Evolutionary conservation across 495 filamentous ascomycete genomes (phyloP), one percentile per base, ranked within the genome.

Genomic region (Penicillium turbatum): DNA sequence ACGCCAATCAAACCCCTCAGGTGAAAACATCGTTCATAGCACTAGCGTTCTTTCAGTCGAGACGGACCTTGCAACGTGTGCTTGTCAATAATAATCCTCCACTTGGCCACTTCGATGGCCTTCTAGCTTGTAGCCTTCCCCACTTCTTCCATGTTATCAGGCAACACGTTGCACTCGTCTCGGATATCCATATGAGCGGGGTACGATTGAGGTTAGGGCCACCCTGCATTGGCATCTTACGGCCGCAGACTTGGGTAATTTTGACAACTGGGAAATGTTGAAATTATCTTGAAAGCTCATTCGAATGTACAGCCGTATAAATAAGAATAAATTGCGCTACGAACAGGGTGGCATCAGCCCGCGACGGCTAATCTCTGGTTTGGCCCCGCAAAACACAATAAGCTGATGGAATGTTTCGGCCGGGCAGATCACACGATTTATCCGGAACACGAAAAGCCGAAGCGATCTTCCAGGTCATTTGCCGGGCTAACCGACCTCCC

Each of bases 1-100:
- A 29, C 29, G 43, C 62, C 53, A 59, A 59, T 60, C 53, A 53
- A 6, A 26, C 8, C 35, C 39, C 35, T 35, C 45, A 26, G 3
- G 9, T 11, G 35, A 21, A 21, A 30, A 46, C 36, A 49, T 54
- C 54, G 48, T 52, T 50, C 37, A 47, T 48, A 29, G 24, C 44
- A 36, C 56, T 55, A 63, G 36, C 44, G 45, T 57, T 38, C 49
- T 55, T 62, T 59, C 43, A 56, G 53, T 26, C 19, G 24, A 26
- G 12, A 24, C 26, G 12, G 16, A 40, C 40, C 37, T 7, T 13
- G 32, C 15, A 13, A 21, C 36, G 29, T 51, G 16, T 15, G 31
- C 10, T 27, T 16, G 13, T 17, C 29, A 44, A 37, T 37, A 16
- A 37, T 16, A 37, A 6, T 32, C 26, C 16, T 32, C 36, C 36